Conservation (phyloP, 345 rosid genomes). For the Syzygium grande region DNA sequence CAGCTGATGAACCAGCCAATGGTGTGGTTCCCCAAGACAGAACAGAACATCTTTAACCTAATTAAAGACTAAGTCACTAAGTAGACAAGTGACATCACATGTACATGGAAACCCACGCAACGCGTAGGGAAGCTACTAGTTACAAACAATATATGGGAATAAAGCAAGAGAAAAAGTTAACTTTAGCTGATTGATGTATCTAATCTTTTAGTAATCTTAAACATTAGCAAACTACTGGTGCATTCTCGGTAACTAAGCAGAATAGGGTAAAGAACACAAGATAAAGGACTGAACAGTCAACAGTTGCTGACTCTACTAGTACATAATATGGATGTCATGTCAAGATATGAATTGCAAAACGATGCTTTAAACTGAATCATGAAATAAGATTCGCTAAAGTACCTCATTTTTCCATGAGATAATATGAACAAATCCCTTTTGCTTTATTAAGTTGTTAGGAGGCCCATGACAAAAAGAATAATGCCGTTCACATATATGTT, state of each 20-base stretch:
- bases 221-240: too few relatives aligned
- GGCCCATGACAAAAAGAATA: not conserved
- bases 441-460: not conserved
- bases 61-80: too few relatives aligned
- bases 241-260: too few relatives aligned
- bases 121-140: not conserved
- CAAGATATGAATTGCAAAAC: too few relatives aligned
- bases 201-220: too few relatives aligned
- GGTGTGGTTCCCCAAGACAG: slow-evolving; percentile 74
- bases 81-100: not conserved
- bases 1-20: slow-evolving; percentile 89
- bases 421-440: not conserved
- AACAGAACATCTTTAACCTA: not conserved
- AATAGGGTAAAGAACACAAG: too few relatives aligned
- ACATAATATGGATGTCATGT: too few relatives aligned
- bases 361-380: not conserved
- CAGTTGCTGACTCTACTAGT: too few relatives aligned
- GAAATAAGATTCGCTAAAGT: not conserved
- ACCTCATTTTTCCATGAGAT: not conserved
- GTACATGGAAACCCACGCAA: not conserved
- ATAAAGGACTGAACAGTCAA: too few relatives aligned
- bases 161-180: not conserved
- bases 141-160: not conserved
- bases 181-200: too few relatives aligned
- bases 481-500: not conserved